Base-by-base conservation (phyloP, 1,139 yeast species). In the Lodderomyces metapsilosis region DNA sequence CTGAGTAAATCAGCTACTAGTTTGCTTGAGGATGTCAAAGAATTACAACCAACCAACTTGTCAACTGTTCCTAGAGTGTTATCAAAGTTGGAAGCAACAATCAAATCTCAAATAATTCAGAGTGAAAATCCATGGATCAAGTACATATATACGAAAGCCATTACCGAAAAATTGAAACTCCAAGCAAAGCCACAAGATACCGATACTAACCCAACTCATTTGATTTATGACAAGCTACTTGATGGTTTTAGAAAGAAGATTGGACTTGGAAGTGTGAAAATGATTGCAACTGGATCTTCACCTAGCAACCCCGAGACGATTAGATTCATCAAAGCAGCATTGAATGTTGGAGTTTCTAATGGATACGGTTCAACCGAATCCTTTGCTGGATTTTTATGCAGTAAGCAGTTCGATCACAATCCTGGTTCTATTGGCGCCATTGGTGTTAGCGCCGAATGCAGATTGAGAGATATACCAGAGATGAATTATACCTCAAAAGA, bases 361-460 rank as follows among this genome's bases (percentile, higher is more conserved):
- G 77, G 76, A 38, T 72, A 71, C 48, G 78, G 78, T 7, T 62
- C 69, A 47, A 71, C 76, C 24, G 78, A 72, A 50, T 61, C 72
- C 5, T 70, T 70, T 53, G 76, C 74, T 10, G 76, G 76, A 13
- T 49, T 68, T 36, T 56, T 64, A 46, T 41, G 56, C 9, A 61
- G 75, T 3, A 50, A 53, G 31, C 52, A 51, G 23, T 64, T 35
- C 33, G 47, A 44, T 43, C 56, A 63, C 11, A 48, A 52, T 10
- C 75, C 76, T 1, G 76, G 76, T 11, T 61, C 69, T 20, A 68
- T 74, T 52, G 76, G 76, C 27, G 47, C 71, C 6, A 54, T 66
- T 33, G 52, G 62, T 15, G 42, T 64, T 10, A 64, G 69, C 32
- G 51, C 65, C 13, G 76, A 71, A 50, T 53, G 64, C 50, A 61